Base-by-base conservation (phyloP, 305 asterid species). In the Coffea humblotiana region DNA sequence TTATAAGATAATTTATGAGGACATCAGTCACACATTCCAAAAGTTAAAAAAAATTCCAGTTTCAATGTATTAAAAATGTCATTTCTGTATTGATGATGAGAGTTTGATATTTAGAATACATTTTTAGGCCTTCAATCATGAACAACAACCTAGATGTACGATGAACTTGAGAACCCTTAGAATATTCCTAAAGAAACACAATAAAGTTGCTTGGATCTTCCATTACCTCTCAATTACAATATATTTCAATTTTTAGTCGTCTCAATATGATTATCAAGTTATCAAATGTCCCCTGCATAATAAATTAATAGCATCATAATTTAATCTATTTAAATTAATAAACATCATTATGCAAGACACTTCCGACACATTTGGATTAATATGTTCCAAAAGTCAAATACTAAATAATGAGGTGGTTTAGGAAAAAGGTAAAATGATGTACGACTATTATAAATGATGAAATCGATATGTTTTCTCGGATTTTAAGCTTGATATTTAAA, bases 61-160 rank as follows among this genome's bases (percentile, higher is more conserved):
- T 6, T 58, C 23, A 29, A 27, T 12, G 6, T 40, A 75, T 68
- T 67, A 2, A 60, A 49, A 58, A 60, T 61, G 69, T 40, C 54
- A 63, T 71, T 72, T 77, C 73, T n/a, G 16, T 63, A n/a, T 77
- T 10, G 78, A 64, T 61, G 64, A 49, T 49, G 52, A 77, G 52
- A 77, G 73, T 29, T 27, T 32, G 16, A 15, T 66, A 19, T 45
- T 43, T n/a, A 45, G 47, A 76, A 27, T 58, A 29, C 1, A 29
- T 29, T 1, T 29, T 1, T 29, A 29, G 32, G 32, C 32, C 32
- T 29, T 29, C 75, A 70, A 76, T 76, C 74, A 81, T 35, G 61
- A 76, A 37, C 12, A 72, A 56, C 48, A 43, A 71, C 60, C 3
- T 16, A 8, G 25, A n/a, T 61, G 60, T 61, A 45, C 52, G 25